Evolutionary conservation across 2,329 filamentous ascomycete genomes (phyloP).

Genomic region (Daldinia sp.): DNA sequence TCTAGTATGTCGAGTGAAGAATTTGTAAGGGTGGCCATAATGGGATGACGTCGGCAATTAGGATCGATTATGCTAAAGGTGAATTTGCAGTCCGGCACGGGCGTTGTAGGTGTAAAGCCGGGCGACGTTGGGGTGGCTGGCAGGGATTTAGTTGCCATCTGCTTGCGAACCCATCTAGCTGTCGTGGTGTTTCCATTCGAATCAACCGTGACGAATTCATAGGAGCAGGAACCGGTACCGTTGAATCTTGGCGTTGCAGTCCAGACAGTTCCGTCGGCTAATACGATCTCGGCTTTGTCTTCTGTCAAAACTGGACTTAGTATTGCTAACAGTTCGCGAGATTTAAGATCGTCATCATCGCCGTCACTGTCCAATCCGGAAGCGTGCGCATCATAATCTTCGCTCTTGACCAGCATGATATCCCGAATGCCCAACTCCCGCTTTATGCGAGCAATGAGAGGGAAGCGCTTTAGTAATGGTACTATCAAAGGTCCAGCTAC

Average conservation of each 20-base stretch:
- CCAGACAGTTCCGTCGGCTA: slow-evolving; percentile 73
- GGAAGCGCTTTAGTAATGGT: slow-evolving; percentile 70
- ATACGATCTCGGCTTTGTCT: slow-evolving; percentile 72
- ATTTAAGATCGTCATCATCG: slow-evolving; percentile 59
- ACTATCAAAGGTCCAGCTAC: slow-evolving; percentile 69
- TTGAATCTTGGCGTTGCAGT: slow-evolving; percentile 63
- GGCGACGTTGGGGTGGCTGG: slow-evolving; percentile 44
- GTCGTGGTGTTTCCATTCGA: slow-evolving; percentile 69
- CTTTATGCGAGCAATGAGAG: slow-evolving; percentile 72
- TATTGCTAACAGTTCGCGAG: slow-evolving; percentile 71
- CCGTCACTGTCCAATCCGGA: slow-evolving; percentile 50
- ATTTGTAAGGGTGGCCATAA: slow-evolving; percentile 76
- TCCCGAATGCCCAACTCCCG: slow-evolving; percentile 76
- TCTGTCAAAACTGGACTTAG: slow-evolving; percentile 71
- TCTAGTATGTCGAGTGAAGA: slow-evolving; percentile 77
- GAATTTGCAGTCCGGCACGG: slow-evolving; percentile 66
- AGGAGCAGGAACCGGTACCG: slow-evolving; percentile 60
- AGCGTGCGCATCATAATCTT: slow-evolving; percentile 68
- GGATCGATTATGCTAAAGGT: slow-evolving; percentile 83
- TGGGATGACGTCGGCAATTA: slow-evolving; percentile 75
- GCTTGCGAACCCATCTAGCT: slow-evolving; percentile 76
- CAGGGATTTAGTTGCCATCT: slow-evolving; percentile 48
- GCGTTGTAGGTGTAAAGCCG: slow-evolving; percentile 41
- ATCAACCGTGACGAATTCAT: slow-evolving; percentile 74
- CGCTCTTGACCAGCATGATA: slow-evolving; percentile 76